Base-by-base conservation (phyloP, 2,329 filamentous ascomycete species). In the Nemania bipapillata region DNA sequence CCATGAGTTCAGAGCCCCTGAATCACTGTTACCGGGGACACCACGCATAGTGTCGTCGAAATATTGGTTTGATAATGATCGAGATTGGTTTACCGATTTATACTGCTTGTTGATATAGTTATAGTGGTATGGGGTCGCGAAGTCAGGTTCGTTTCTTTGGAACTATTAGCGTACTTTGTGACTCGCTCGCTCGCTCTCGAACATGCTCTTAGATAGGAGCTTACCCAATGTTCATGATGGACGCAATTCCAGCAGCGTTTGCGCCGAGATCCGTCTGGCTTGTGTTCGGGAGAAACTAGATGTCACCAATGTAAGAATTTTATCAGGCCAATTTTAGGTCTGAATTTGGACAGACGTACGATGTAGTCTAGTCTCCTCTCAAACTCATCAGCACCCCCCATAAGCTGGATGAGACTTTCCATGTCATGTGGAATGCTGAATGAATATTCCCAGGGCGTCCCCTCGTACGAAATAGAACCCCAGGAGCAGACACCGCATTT, bases 401-500 rank as follows among this genome's bases (percentile, higher is more conserved):
- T 83, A 15, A 83, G 75, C 1, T 81, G 70, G 58, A 90, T 85
- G 65, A 89, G 74, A 1, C 82, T 80, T 42, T 81, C 77, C 78
- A 89, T 84, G 73, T 91, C 88, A 73, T 90, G 87, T 0, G 87
- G 84, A 3, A 86, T 83, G 4, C 84, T 86, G 79, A 87, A 87
- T 32, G 82, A 85, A 77, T 90, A 56, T 30, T 72, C 73, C 72
- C 68, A 75, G 58, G 74, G 74, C 22, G 73, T 70, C 11, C 81
- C 86, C 73, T 88, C 83, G 68, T 87, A 87, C 61, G 83, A 86
- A 2, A 83, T 81, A 65, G 72, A 70, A n/a, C 63, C 63, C 71
- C 71, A 75, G 9, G 87, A 87, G 73, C 87, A 90, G 0, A 82
- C 84, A 2, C 82, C 84, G 66, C 86, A 88, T 6, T 76, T 75